These are phyloP conservation scores for Colletotrichum sp. DNA, from an alignment of 2,329 filamentous ascomycete species.

Conservation along the genomic window DNA sequence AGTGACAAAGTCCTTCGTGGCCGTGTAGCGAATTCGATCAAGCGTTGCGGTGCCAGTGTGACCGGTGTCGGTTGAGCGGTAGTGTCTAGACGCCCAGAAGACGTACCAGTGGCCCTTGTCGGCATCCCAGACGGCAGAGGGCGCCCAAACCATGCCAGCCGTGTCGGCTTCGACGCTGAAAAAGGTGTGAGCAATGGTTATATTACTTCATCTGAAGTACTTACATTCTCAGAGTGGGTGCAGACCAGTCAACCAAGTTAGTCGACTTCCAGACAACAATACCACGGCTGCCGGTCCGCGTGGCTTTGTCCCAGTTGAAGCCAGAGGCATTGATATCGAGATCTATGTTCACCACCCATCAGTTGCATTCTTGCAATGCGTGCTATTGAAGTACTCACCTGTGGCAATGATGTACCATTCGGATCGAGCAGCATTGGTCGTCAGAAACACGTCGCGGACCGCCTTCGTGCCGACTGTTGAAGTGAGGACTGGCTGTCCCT, in stretches of 20 bases:
- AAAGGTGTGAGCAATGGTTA: background rate
- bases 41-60: constrained; percentile 47
- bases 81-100: constrained; percentile 53
- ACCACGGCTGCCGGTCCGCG: constrained; percentile 36
- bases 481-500: constrained; percentile 32
- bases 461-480: constrained; percentile 38
- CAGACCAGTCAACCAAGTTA: constrained; percentile 39
- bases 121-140: constrained; percentile 40
- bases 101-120: constrained; percentile 45
- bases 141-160: constrained; percentile 43
- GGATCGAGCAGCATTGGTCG: constrained; percentile 35
- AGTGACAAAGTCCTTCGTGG: constrained; percentile 53
- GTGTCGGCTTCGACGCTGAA: constrained; percentile 34
- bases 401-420: constrained; percentile 40
- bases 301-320: constrained; percentile 40
- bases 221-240: constrained; percentile 25
- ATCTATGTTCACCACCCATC: constrained; percentile 23
- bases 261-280: constrained; percentile 41
- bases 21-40: constrained; percentile 52
- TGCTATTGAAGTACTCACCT: constrained; percentile 23
- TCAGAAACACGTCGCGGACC: constrained; percentile 38
- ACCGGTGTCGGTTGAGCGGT: constrained; percentile 42
- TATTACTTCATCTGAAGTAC: background rate
- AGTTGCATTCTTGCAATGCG: background rate
- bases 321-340: constrained; percentile 37